These are phyloP conservation scores for Paraconiothyrium sp. DNA, from an alignment of 2,329 filamentous ascomycete species.

Conservation along the genomic window DNA sequence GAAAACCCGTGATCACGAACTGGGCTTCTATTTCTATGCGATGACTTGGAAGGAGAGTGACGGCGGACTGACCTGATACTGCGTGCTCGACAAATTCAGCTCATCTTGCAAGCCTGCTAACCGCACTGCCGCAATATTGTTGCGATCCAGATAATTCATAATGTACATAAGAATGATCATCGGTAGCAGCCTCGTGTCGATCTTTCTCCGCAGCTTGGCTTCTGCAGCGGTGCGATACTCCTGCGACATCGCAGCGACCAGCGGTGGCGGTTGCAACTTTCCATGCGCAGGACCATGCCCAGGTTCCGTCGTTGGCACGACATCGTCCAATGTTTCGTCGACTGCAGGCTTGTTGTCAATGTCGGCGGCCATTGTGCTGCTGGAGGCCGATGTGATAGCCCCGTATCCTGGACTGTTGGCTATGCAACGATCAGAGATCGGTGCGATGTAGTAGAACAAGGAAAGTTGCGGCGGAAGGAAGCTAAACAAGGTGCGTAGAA, in stretches of 20 bases:
- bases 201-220: slow-evolving; percentile 71
- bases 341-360: slow-evolving; percentile 31
- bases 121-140: slow-evolving; percentile 74
- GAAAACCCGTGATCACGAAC: not conserved
- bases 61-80: slow-evolving; percentile 68
- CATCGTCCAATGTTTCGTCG: slow-evolving; percentile 39
- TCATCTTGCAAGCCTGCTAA: slow-evolving; percentile 70
- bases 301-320: slow-evolving; percentile 23
- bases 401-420: slow-evolving; percentile 24
- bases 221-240: slow-evolving; percentile 65
- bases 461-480: slow-evolving; percentile 12
- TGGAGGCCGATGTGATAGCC: slow-evolving; percentile 19
- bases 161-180: slow-evolving; percentile 80
- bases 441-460: slow-evolving; percentile 5
- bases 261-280: slow-evolving; percentile 43
- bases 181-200: slow-evolving; percentile 73
- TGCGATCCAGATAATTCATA: slow-evolving; percentile 75
- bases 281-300: slow-evolving; percentile 27
- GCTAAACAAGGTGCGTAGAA: slow-evolving; percentile 15
- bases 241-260: slow-evolving; percentile 56
- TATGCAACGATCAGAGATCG: slow-evolving; percentile 12
- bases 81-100: slow-evolving; percentile 62
- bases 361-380: slow-evolving; percentile 26
- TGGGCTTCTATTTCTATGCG: not conserved
- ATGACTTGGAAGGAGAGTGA: slow-evolving; percentile 30